Conservation (phyloP, 208 protist genomes). For the Leishmania turanica region DNA sequence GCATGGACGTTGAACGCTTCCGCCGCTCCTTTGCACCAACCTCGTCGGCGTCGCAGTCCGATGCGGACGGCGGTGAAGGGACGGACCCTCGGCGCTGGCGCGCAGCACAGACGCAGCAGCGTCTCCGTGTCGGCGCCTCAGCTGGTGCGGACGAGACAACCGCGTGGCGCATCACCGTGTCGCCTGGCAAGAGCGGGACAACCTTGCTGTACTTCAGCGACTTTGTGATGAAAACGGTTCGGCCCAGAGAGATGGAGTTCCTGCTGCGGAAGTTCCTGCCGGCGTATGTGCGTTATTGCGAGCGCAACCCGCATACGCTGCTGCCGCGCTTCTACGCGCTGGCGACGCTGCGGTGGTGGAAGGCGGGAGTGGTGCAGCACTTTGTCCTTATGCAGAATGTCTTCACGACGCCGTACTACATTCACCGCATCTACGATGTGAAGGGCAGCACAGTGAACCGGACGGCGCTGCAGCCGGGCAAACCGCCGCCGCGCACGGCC, state of each 20-base stretch:
- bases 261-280: constrained; percentile 69
- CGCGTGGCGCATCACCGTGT: constrained; percentile 73
- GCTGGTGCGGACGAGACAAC: constrained; percentile 31
- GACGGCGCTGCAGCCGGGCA: constrained; percentile 51
- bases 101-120: constrained; percentile 19
- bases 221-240: constrained; percentile 91
- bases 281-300: constrained; percentile 77
- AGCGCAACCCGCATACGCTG: constrained; percentile 85
- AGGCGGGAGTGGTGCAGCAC: constrained; percentile 44
- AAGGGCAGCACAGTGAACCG: constrained; percentile 91
- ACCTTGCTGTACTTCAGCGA: constrained; percentile 89
- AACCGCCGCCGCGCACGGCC: constrained; percentile 63
- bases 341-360: constrained; percentile 70
- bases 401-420: constrained; percentile 86
- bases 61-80: not conserved
- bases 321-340: constrained; percentile 87
- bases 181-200: constrained; percentile 86
- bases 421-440: constrained; percentile 91
- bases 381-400: constrained; percentile 96
- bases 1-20: constrained; percentile 60
- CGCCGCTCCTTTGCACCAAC: constrained; percentile 22
- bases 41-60: not conserved
- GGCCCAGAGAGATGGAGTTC: constrained; percentile 76
- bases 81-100: not conserved
- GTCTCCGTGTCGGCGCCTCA: not conserved